Evolutionary conservation across 352 stramenopile species (phyloP).

Genomic region (Phytopythium kandeliae): DNA sequence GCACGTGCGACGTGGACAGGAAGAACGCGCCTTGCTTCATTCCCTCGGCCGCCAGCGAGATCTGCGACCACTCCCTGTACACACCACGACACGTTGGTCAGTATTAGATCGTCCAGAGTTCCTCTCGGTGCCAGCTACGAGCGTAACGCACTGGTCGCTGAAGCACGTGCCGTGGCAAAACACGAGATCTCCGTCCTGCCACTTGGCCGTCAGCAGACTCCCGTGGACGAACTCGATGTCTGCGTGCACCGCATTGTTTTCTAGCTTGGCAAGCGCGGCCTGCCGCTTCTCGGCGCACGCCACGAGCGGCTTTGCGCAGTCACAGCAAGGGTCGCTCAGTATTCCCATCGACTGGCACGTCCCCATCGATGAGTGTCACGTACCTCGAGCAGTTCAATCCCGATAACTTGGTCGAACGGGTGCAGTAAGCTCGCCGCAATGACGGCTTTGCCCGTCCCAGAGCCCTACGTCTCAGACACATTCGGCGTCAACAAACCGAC

Average conservation of each 20-base stretch:
- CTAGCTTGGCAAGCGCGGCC: conserved; percentile 35
- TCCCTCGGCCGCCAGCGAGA: conserved; percentile 73
- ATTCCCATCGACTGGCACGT: too few relatives aligned
- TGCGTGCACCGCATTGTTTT: conserved; percentile 26
- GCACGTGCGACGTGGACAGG: conserved; percentile 74
- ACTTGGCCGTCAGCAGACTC: conserved; percentile 57
- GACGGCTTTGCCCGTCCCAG: conserved; percentile 76
- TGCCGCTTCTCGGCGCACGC: conserved; percentile 74
- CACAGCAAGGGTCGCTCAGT: not conserved
- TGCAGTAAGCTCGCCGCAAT: conserved; percentile 72
- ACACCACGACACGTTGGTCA: not conserved
- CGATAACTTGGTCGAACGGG: conserved; percentile 78
- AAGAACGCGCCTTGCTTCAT: conserved; percentile 85
- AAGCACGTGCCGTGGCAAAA: conserved; percentile 87
- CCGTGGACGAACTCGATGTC: conserved; percentile 77
- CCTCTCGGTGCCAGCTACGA: not conserved
- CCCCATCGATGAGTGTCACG: too few relatives aligned
- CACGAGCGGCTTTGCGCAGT: conserved; percentile 44
- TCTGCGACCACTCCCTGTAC: conserved; percentile 67
- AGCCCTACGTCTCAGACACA: conserved; percentile 34
- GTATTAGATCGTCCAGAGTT: not conserved
- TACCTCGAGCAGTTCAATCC: conserved; percentile 75
- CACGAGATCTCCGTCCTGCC: conserved; percentile 70
- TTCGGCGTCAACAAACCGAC: not conserved
- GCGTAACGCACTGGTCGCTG: conserved; percentile 56